These are phyloP conservation scores for Phytopythium mirpurense DNA, from an alignment of 352 stramenopile genomes.

Conservation along the genomic window DNA sequence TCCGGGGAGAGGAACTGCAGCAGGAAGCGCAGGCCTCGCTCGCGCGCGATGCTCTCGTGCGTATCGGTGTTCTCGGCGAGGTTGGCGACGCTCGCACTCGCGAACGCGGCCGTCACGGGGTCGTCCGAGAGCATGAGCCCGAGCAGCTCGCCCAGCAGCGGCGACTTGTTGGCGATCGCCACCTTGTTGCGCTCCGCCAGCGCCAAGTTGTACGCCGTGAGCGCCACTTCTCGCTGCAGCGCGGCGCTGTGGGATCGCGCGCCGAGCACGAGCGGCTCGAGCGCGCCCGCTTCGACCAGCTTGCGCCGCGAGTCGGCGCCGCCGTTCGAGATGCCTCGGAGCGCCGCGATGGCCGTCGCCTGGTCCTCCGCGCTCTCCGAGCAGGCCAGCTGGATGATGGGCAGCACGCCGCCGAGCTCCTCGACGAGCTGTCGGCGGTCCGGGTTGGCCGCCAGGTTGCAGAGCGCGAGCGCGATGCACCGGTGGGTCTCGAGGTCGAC, in stretches of 20 bases:
- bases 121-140: conserved; percentile 83
- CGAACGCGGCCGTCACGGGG: conserved; percentile 55
- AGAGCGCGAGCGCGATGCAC: conserved; percentile 95
- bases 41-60: conserved; percentile 73
- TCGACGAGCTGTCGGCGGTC: conserved; percentile 89
- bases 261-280: conserved; percentile 87
- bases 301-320: conserved; percentile 67
- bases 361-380: conserved; percentile 88
- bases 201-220: conserved; percentile 89
- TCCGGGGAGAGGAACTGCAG: conserved; percentile 53
- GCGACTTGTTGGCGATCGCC: conserved; percentile 75
- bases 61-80: conserved; percentile 91
- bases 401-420: conserved; percentile 87
- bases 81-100: conserved; percentile 87
- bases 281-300: conserved; percentile 87
- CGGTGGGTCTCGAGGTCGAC: conserved; percentile 93
- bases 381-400: conserved; percentile 94
- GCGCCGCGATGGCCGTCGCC: conserved; percentile 87
- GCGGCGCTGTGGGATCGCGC: conserved; percentile 57
- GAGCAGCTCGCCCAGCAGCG: conserved; percentile 77
- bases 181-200: conserved; percentile 95
- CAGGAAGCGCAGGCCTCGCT: conserved; percentile 78
- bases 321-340: conserved; percentile 86
- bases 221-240: conserved; percentile 86
- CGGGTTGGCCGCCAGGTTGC: conserved; percentile 91